phyloP scores from a whole-genome alignment of 1,284 basidiomycete species.

The Ustilago esculenta region DNA sequence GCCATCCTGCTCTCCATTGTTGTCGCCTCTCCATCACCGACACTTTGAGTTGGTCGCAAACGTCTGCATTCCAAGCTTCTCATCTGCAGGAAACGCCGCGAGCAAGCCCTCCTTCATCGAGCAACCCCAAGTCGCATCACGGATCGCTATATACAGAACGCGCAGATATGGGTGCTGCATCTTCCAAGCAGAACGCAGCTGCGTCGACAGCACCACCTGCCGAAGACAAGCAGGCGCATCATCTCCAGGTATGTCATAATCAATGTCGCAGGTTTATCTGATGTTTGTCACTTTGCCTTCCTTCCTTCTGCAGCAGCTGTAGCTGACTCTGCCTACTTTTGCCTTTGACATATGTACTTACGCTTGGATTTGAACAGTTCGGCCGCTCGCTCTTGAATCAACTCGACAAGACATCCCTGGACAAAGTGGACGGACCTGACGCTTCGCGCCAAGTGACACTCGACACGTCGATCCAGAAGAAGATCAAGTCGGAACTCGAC shows the following conservation, averaged over 20 bases:
- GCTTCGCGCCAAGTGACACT: conserved; percentile 51
- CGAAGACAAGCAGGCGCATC: conserved; percentile 48
- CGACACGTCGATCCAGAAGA: conserved; percentile 58
- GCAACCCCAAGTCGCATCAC: too few relatives aligned
- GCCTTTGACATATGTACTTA: too few relatives aligned
- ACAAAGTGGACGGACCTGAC: conserved; percentile 41
- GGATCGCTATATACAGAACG: background rate
- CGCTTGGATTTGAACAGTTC: conserved; percentile 34
- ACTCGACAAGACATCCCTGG: conserved; percentile 47
- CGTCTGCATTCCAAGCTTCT: too few relatives aligned
- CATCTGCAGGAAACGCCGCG: too few relatives aligned
- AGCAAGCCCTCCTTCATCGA: too few relatives aligned
- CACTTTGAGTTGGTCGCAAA: background rate
- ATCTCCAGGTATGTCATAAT: conserved; percentile 42
- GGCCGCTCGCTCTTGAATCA: conserved; percentile 50
- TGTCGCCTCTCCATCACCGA: background rate
- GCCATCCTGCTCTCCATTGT: background rate
- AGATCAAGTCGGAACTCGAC: conserved; percentile 60
- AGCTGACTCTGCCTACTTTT: too few relatives aligned
- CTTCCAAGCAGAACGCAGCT: conserved; percentile 44
- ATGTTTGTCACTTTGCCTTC: too few relatives aligned
- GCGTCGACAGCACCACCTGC: conserved; percentile 31
- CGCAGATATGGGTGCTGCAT: conserved; percentile 42
- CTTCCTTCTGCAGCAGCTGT: too few relatives aligned
- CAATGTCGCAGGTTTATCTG: too few relatives aligned